phyloP scores from a whole-genome alignment of 257 asterid species.

The Petrea volubilis region DNA sequence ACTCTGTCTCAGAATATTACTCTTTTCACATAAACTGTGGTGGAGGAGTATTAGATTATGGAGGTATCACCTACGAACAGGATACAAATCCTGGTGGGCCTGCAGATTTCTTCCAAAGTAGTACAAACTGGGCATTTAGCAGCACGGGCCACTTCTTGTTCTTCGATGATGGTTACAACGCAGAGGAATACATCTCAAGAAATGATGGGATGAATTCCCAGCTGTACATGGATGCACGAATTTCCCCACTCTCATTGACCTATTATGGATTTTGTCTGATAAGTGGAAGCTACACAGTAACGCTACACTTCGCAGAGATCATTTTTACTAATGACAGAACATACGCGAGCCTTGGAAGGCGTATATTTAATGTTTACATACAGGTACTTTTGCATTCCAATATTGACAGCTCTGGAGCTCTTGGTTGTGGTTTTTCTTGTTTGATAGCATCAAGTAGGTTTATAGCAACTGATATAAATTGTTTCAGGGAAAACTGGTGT shows the following conservation, averaged over 20 bases:
- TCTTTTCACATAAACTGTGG: slow-evolving; percentile 69
- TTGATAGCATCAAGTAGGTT: neutral
- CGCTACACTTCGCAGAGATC: slow-evolving; percentile 79
- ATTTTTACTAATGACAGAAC: slow-evolving; percentile 51
- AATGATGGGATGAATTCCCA: slow-evolving; percentile 36
- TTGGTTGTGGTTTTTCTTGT: neutral
- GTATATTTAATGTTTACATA: slow-evolving; percentile 67
- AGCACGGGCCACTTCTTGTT: slow-evolving; percentile 67
- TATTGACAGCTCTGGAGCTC: neutral
- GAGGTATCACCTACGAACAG: slow-evolving; percentile 30
- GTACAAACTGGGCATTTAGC: slow-evolving; percentile 59
- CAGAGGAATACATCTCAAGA: slow-evolving; percentile 30
- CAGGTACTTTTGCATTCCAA: slow-evolving; percentile 42
- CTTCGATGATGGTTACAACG: slow-evolving; percentile 40
- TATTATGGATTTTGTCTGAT: slow-evolving; percentile 62
- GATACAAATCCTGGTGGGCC: slow-evolving; percentile 44
- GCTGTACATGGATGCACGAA: slow-evolving; percentile 47
- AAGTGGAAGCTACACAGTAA: slow-evolving; percentile 63
- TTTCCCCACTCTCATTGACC: slow-evolving; percentile 51
- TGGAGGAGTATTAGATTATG: slow-evolving; percentile 40
- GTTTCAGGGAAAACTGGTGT: slow-evolving; percentile 58
- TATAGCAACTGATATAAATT: neutral
- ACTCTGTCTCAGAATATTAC: slow-evolving; percentile 32
- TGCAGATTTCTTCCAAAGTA: slow-evolving; percentile 32
- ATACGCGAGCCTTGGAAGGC: slow-evolving; percentile 65